Evolutionary conservation across 768 basidiomycete genomes (phyloP), one percentile per base, ranked within the genome.

Genomic region (Kwoniella heveanensis): DNA sequence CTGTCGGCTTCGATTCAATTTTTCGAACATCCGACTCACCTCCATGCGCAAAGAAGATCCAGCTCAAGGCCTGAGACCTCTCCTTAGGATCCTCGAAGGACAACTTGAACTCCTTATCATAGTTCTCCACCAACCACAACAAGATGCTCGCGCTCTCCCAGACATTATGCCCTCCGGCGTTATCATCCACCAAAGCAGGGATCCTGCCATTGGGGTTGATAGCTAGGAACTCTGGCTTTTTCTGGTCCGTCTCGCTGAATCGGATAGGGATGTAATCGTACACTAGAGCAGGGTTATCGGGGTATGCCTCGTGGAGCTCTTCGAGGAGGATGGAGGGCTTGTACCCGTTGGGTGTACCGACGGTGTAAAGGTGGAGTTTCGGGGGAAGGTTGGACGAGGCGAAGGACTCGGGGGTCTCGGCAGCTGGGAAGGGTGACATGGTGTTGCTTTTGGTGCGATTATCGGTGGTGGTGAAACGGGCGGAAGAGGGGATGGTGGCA

Each of bases 201-300:
- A 82, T 82, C 13, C 80, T 65, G 0, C 81, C 81, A 62, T 82
- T 82, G 10, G 80, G 80, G 68, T 82, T 80, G 59, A 80, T 76
- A 62, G 85, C 83, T 65, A 92, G 83, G 80, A 88, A 92, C 88
- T 88, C 91, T 0, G 84, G 84, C 74, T 89, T 86, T 81, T 92
- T 93, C 81, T 92, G 91, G n/a, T 82, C 81, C 70, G 88, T 88
- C 65, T 84, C 85, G 15, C 76, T 77, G 66, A 92, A 82, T 62
- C 86, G 81, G 68, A 93, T 84, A 0, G 51, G 30, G 36, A 66
- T 54, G 53, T 73, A 69, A 48, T 78, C 77, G 60, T 82, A 80
- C 24, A 84, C 67, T 15, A 79, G 62, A 8, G 54, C 39, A 19
- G 46, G 54, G 36, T 30, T n/a, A 32, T 71, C 62, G 47, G 74